A percentile compares a stretch with the other conserved stretches of the same genome.
Evolutionary conservation across 176 grass and related monocot species (phyloP).

Genomic region (Oryza rufipogon): DNA sequence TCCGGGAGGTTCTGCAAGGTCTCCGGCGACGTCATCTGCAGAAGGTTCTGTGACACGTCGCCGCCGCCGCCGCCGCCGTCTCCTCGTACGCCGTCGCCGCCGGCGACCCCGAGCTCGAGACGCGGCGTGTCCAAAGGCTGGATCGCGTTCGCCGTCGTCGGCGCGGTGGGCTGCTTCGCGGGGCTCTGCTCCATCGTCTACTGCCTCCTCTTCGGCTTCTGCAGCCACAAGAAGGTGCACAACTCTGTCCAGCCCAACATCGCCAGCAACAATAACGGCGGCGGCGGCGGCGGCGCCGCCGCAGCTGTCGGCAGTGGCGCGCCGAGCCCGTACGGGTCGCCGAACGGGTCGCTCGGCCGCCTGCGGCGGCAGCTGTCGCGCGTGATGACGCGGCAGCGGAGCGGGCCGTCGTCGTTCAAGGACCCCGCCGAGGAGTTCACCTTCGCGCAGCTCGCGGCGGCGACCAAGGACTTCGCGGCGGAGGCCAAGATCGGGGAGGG

Average conservation of each 20-base stretch:
- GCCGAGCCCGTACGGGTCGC: conserved; percentile 51
- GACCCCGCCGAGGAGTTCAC: conserved; percentile 69
- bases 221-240: conserved; percentile 78
- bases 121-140: conserved; percentile 37
- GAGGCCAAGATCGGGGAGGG: conserved; percentile 78
- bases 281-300: neutral
- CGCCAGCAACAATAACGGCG: neutral
- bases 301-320: neutral
- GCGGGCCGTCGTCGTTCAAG: conserved; percentile 93
- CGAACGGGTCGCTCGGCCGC: conserved; percentile 47
- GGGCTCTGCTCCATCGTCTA: conserved; percentile 71
- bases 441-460: conserved; percentile 63
- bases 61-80: neutral
- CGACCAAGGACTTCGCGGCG: conserved; percentile 61
- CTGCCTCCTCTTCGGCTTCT: conserved; percentile 62
- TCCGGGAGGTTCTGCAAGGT: conserved; percentile 49
- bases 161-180: conserved; percentile 61
- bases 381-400: conserved; percentile 84
- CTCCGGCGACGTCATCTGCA: conserved; percentile 56
- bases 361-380: conserved; percentile 81
- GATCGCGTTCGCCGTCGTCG: conserved; percentile 65
- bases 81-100: neutral
- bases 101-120: neutral
- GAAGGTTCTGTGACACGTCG: neutral
- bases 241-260: conserved; percentile 84